Evolutionary conservation across 2,329 filamentous ascomycete genomes (phyloP), one percentile per base, ranked within the genome.

Genomic region (Capronia coronata): DNA sequence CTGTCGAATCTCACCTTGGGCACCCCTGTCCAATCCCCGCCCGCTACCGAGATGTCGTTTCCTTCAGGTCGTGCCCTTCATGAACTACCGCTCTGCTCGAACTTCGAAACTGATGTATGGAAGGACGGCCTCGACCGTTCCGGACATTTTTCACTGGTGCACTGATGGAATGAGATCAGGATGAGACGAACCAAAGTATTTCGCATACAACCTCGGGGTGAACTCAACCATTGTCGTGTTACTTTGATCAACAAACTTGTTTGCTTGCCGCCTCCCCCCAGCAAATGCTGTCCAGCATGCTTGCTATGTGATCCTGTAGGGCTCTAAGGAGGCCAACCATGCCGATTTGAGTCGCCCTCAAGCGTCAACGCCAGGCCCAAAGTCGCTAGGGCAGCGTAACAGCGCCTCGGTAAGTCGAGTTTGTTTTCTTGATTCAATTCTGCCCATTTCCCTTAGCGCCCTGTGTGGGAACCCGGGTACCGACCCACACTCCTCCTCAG

Each of bases 391-490:
- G 21, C 29, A 23, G 34, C 21, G 34, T 23, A 27, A 21, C 29
- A 43, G 32, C 27, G 39, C 30, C 21, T 5, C 37, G 45, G 44
- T 48, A 42, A 45, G 40, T 43, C 35, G 50, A 39, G 30, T 25
- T 13, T 13, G 23, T 14, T 14, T 51, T 44, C 27, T 29, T 29
- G 50, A 25, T 37, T 5, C 32, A 41, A 27, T 43, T 44, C 49
- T 45, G 46, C 45, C 48, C 43, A 49, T 54, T 40, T 50, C 48
- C 43, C 43, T 52, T 56, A 56, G 56, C 56, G 50, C 54, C 48
- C 29, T 39, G 16, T 2, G 19, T 46, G 46, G 48, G 48, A 40
- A 41, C 51, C 35, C 44, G 35, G 41, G 27, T 32, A 32, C 44
- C 16, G 18, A 27, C 46, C 51, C 48, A 49, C 46, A 23, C 3